phyloP scores from a whole-genome alignment of 208 protist genomes.

The Acanthamoeba divionensis region DNA sequence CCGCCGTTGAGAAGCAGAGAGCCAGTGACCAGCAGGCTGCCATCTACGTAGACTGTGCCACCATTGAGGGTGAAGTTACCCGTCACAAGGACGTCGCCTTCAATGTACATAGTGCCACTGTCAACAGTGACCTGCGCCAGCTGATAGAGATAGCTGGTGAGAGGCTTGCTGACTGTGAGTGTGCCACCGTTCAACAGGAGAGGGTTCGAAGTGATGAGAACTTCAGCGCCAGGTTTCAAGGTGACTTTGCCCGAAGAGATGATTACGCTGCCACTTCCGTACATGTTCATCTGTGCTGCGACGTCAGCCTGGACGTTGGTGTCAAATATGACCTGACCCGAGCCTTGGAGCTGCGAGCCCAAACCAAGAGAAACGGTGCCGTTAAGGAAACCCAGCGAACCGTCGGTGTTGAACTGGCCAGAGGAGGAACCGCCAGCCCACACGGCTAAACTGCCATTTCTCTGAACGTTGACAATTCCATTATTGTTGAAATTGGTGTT shows the following conservation, averaged over 20 bases:
- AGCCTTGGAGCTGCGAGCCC: neutral
- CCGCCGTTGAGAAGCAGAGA: slow-evolving; percentile 6
- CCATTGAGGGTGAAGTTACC: slow-evolving; percentile 40
- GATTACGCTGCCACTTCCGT: slow-evolving; percentile 18
- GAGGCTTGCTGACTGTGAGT: slow-evolving; percentile 33
- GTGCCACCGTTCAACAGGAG: neutral
- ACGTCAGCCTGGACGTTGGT: neutral
- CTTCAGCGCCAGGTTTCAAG: neutral
- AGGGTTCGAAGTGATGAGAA: neutral
- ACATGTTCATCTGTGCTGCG: neutral
- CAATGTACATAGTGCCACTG: slow-evolving; percentile 28
- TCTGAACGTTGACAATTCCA: slow-evolving; percentile 2
- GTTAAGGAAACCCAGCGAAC: neutral
- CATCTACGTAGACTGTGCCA: slow-evolving; percentile 18
- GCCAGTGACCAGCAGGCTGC: slow-evolving; percentile 34
- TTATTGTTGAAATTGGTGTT: slow-evolving; percentile 7
- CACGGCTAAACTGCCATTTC: neutral
- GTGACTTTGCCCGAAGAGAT: slow-evolving; percentile 19
- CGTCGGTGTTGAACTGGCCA: neutral
- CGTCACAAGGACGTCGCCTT: slow-evolving; percentile 37
- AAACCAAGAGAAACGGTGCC: slow-evolving; percentile 5
- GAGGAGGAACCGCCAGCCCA: neutral
- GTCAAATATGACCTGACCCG: slow-evolving; percentile 7
- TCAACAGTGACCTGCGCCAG: slow-evolving; percentile 31
- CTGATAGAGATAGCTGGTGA: slow-evolving; percentile 45